phyloP scores from a whole-genome alignment of 73 alveolate genomes.

The Durusdinium trenchii region DNA sequence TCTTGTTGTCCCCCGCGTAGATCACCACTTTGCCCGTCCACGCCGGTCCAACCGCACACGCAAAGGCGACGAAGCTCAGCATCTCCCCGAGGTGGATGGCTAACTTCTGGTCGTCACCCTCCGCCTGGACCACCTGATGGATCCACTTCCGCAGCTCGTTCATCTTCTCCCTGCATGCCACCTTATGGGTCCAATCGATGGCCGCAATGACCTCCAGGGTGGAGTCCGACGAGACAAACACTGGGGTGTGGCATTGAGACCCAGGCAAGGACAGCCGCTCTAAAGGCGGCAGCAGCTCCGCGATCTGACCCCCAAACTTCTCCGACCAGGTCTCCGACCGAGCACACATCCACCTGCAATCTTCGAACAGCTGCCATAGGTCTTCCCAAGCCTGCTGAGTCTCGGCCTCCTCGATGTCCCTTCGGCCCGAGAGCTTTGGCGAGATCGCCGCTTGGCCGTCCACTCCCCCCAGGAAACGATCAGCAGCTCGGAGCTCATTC shows the following conservation, averaged over 20 bases:
- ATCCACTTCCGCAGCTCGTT: neutral
- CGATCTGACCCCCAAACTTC: neutral
- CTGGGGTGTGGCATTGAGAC: neutral
- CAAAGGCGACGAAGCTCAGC: constrained; percentile 1
- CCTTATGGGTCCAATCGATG: constrained; percentile 15
- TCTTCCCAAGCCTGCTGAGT: constrained; percentile 13
- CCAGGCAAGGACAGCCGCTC: constrained; percentile 28
- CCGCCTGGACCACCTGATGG: neutral
- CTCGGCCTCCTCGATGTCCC: neutral
- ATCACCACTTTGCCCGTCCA: constrained; percentile 15
- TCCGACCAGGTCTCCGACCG: neutral
- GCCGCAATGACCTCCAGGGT: neutral
- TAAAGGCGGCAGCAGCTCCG: neutral
- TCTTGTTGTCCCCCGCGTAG: constrained; percentile 56
- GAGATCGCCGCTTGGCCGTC: neutral
- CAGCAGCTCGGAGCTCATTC: neutral
- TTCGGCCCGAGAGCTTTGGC: neutral
- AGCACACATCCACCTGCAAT: constrained; percentile 3
- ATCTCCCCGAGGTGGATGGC: constrained; percentile 7
- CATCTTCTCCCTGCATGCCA: neutral
- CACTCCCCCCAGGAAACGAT: neutral
- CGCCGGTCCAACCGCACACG: neutral
- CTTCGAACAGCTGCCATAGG: constrained; percentile 37
- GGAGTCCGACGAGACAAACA: constrained; percentile 39
- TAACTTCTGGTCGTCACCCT: neutral